Percentiles rank a stretch among this genome's conserved stretches.
Conservation (phyloP, 2,329 filamentous ascomycete species). For the Didymosphaeria variabile region DNA sequence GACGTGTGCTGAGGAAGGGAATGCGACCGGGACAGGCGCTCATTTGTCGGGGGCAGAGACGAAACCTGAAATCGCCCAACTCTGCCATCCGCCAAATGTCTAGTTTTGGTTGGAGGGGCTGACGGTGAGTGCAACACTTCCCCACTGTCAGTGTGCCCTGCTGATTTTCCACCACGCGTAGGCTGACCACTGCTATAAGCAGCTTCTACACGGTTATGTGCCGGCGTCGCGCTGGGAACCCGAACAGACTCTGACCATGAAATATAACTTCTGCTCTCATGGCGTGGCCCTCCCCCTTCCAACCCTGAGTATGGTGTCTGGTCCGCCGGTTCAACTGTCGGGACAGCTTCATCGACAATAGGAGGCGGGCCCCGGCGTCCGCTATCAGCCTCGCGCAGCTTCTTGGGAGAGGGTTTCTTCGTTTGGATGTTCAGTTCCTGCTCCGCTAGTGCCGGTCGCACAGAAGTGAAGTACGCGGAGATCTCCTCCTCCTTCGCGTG, state of each 20-base stretch:
- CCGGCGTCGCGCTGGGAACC: conserved; percentile 26
- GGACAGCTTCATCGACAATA: conserved; percentile 27
- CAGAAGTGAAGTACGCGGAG: conserved; percentile 56
- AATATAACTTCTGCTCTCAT: conserved; percentile 46
- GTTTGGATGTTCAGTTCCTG: conserved; percentile 31
- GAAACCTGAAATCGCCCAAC: conserved; percentile 28
- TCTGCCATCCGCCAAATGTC: conserved; percentile 18
- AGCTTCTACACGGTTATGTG: conserved; percentile 18
- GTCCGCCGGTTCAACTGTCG: conserved; percentile 46
- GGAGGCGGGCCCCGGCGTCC: conserved; percentile 23
- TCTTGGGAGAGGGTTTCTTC: conserved; percentile 16
- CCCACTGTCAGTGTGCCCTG: conserved; percentile 13
- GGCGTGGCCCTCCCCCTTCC: conserved; percentile 44
- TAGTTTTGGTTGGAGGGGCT: conserved; percentile 18
- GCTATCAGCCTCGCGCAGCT: conserved; percentile 16
- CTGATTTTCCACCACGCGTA: conserved; percentile 4
- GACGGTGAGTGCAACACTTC: conserved; percentile 18
- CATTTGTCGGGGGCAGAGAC: conserved; percentile 27
- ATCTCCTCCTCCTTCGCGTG: conserved; percentile 53
- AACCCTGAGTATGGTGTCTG: conserved; percentile 49
- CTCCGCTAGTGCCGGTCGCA: conserved; percentile 36
- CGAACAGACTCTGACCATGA: conserved; percentile 55
- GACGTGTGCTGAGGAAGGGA: conserved; percentile 33
- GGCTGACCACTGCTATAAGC: conserved; percentile 22
- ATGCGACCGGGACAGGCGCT: conserved; percentile 31